Evolutionary conservation across 2,329 filamentous ascomycete genomes (phyloP).

Genomic region (Colletotrichum sublineola): DNA sequence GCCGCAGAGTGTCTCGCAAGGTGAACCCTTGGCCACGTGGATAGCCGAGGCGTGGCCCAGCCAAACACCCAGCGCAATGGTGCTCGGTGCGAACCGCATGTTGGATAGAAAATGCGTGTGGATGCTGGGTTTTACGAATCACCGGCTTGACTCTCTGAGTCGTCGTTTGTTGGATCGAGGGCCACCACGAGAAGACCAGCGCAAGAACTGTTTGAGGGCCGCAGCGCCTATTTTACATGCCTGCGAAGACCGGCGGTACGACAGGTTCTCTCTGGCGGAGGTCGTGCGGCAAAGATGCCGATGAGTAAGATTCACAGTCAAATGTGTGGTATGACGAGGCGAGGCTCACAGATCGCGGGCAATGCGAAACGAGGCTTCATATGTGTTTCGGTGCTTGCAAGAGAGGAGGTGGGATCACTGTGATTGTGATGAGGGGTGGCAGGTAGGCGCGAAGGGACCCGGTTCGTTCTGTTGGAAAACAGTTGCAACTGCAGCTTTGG

Average conservation of each 20-base stretch:
- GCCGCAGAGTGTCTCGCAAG: conserved; percentile 65
- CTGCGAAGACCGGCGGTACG: background rate
- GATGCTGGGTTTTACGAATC: background rate
- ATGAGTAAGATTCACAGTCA: background rate
- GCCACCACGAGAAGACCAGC: background rate
- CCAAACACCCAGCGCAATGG: conserved; percentile 44
- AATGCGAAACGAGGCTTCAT: conserved; percentile 34
- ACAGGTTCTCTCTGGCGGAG: background rate
- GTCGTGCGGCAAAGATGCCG: background rate
- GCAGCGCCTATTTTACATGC: conserved; percentile 30
- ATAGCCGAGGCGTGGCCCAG: conserved; percentile 49
- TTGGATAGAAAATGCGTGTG: background rate
- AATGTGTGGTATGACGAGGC: conserved; percentile 20
- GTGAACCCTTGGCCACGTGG: conserved; percentile 61
- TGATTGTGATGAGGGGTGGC: conserved; percentile 38
- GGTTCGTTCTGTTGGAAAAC: conserved; percentile 11
- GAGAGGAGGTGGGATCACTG: conserved; percentile 4
- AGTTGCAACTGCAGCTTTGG: no score
- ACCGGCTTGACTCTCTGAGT: background rate
- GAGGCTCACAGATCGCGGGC: background rate
- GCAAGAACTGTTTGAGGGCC: background rate
- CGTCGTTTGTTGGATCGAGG: background rate
- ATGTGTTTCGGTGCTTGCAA: conserved; percentile 38
- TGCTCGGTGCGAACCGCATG: conserved; percentile 39
- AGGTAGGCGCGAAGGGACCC: no score